Evolutionary conservation across 2,329 filamentous ascomycete genomes (phyloP).

Genomic region (Epichloe gansuensis): DNA sequence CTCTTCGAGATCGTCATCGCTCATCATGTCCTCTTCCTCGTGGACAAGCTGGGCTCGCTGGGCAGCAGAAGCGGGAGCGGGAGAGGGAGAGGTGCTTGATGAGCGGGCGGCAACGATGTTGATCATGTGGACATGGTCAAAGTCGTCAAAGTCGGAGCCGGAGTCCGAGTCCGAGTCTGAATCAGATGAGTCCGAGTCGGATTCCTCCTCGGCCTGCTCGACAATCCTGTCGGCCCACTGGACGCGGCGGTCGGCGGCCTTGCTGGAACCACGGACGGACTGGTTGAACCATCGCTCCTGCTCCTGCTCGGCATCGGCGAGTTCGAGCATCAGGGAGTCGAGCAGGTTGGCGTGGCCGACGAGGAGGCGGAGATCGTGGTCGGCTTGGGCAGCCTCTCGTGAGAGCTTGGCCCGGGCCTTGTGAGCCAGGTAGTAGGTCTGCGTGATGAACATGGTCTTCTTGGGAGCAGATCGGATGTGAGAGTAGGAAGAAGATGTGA

Average conservation of each 20-base stretch:
- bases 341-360: constrained; percentile 98
- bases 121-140: constrained; percentile 46
- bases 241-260: constrained; percentile 55
- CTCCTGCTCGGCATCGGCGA: constrained; percentile 86
- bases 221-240: constrained; percentile 75
- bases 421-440: constrained; percentile 97
- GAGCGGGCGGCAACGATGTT: constrained; percentile 33
- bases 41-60: constrained; percentile 20
- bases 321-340: constrained; percentile 82
- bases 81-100: constrained; percentile 22
- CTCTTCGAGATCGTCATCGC: constrained; percentile 45
- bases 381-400: constrained; percentile 73
- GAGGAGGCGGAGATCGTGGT: constrained; percentile 89
- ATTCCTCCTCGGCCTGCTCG: constrained; percentile 61
- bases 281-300: constrained; percentile 98
- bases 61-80: background rate
- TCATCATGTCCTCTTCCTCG: constrained; percentile 26
- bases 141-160: constrained; percentile 32
- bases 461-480: constrained; percentile 30
- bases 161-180: constrained; percentile 33
- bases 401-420: constrained; percentile 94
- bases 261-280: constrained; percentile 65
- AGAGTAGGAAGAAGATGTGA: constrained; percentile 10
- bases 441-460: constrained; percentile 93
- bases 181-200: constrained; percentile 39